Percentiles rank a stretch among this genome's conserved stretches.
Evolutionary conservation across 495 filamentous ascomycete species (phyloP).

Genomic region (Margaritispora aquatica): DNA sequence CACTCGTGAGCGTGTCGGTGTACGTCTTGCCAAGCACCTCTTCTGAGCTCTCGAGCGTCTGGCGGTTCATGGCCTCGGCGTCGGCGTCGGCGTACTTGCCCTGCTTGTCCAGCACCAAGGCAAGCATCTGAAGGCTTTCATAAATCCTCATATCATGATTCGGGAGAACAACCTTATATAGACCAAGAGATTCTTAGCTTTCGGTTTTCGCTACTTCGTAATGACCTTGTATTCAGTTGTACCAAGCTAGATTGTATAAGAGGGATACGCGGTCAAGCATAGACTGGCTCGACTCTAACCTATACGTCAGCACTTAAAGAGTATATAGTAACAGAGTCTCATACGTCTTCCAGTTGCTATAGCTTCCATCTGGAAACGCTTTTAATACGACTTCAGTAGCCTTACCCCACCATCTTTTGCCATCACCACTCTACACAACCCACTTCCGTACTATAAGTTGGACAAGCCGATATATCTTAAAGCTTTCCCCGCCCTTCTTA

Average conservation of each 20-base stretch:
- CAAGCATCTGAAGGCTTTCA: slow-evolving; percentile 9
- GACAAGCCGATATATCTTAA: slow-evolving; percentile 25
- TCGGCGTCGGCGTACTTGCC: slow-evolving; percentile 34
- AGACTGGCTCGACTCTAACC: slow-evolving; percentile 1
- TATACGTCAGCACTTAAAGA: slow-evolving; percentile 16
- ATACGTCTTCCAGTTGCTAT: slow-evolving; percentile 27
- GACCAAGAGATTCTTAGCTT: slow-evolving; percentile 12
- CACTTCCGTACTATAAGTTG: slow-evolving; percentile 21
- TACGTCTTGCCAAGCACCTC: slow-evolving; percentile 17
- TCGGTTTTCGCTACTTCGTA: slow-evolving; percentile 9
- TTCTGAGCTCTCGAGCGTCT: slow-evolving; percentile 19
- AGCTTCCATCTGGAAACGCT: slow-evolving; percentile 22
- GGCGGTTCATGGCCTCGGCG: slow-evolving; percentile 27
- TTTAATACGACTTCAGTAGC: slow-evolving; percentile 3
- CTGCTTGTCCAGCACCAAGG: slow-evolving; percentile 17
- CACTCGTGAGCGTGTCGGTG: slow-evolving; percentile 24
- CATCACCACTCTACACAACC: slow-evolving; percentile 13
- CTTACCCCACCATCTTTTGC: slow-evolving; percentile 11
- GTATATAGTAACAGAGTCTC: slow-evolving; percentile 26
- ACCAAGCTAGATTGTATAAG: slow-evolving; percentile 17
- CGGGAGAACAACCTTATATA: slow-evolving; percentile 2
- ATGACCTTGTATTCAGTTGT: slow-evolving; percentile 10
- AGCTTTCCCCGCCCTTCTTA: slow-evolving; percentile 7
- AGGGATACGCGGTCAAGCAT: slow-evolving; percentile 4
- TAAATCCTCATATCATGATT: neutral